A percentile compares a stretch with the other conserved stretches of the same genome.
These are phyloP conservation scores for Discostella stelligera DNA, from an alignment of 352 stramenopile species.

Conservation along the genomic window DNA sequence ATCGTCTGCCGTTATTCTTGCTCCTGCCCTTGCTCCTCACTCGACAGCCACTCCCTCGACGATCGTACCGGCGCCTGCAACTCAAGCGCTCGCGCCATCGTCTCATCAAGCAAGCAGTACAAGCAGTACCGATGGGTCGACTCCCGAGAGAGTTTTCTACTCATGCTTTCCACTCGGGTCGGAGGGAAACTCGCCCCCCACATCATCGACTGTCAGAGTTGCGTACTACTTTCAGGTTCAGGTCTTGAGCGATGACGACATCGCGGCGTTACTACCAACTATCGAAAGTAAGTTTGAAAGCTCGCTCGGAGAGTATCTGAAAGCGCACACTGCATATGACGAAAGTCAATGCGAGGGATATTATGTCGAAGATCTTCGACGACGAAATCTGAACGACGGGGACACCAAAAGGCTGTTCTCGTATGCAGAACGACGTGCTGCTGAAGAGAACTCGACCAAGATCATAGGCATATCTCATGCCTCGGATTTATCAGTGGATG, in stretches of 20 bases:
- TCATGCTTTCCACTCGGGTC: slow-evolving; percentile 19
- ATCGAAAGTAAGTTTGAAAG: slow-evolving; percentile 21
- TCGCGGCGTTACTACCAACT: slow-evolving; percentile 16
- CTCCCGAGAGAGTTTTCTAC: slow-evolving; percentile 15
- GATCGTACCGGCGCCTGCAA: not conserved
- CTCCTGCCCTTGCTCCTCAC: not conserved
- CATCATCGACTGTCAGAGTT: slow-evolving; percentile 14
- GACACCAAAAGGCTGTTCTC: not conserved
- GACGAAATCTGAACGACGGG: slow-evolving; percentile 4
- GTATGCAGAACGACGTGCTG: not conserved
- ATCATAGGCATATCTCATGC: slow-evolving; percentile 23
- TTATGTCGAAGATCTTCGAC: slow-evolving; percentile 21
- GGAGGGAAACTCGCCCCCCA: slow-evolving; percentile 11
- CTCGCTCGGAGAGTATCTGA: slow-evolving; percentile 19
- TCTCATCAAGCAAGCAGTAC: not conserved
- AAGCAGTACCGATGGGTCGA: not conserved
- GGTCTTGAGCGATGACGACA: slow-evolving; percentile 11
- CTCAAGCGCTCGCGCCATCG: not conserved
- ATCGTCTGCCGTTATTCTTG: not conserved
- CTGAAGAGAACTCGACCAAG: slow-evolving; percentile 19
- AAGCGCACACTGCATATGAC: slow-evolving; percentile 17
- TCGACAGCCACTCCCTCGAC: not conserved
- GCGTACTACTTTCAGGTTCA: slow-evolving; percentile 36
- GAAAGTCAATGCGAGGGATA: slow-evolving; percentile 19
- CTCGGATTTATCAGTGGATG: slow-evolving; percentile 10